Percentiles rank a stretch among this genome's conserved stretches.
Evolutionary conservation across 2,329 filamentous ascomycete genomes (phyloP).

Genomic region (Microsporum ferrugineum): DNA sequence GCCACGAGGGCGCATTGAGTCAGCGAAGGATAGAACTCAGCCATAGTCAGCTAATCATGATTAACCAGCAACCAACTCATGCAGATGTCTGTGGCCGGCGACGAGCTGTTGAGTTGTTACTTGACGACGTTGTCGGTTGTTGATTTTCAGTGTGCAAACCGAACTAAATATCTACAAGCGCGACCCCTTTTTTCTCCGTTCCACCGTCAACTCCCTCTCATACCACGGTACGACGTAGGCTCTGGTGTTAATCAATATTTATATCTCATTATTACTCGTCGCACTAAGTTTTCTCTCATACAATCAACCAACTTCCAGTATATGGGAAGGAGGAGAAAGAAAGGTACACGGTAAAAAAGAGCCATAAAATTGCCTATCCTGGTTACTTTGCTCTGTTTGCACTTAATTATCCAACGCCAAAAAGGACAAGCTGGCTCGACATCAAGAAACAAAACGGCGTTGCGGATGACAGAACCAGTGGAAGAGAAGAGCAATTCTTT

Average conservation of each 20-base stretch:
- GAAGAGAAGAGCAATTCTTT: neutral
- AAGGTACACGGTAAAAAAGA: neutral
- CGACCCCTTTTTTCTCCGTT: neutral
- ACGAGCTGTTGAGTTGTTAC: neutral
- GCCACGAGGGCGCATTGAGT: slow-evolving; percentile 77
- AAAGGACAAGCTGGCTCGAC: slow-evolving; percentile 18
- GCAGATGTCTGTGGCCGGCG: neutral
- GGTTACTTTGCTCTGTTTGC: slow-evolving; percentile 4
- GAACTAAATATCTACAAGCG: neutral
- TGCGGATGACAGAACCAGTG: neutral
- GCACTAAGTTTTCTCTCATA: neutral
- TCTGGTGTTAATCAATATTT: neutral
- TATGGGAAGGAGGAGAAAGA: neutral
- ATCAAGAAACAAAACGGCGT: neutral
- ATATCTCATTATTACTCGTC: neutral
- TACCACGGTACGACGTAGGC: neutral
- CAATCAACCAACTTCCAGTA: neutral
- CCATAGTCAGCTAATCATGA: slow-evolving; percentile 43
- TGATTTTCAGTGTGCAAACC: neutral
- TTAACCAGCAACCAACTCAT: neutral
- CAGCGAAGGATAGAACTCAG: slow-evolving; percentile 74
- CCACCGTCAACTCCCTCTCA: neutral
- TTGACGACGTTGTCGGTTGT: neutral
- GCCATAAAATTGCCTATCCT: slow-evolving; percentile 2
- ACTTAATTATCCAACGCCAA: neutral